phyloP scores from a whole-genome alignment of 768 basidiomycete genomes.

The Lactarius deliciosus region DNA sequence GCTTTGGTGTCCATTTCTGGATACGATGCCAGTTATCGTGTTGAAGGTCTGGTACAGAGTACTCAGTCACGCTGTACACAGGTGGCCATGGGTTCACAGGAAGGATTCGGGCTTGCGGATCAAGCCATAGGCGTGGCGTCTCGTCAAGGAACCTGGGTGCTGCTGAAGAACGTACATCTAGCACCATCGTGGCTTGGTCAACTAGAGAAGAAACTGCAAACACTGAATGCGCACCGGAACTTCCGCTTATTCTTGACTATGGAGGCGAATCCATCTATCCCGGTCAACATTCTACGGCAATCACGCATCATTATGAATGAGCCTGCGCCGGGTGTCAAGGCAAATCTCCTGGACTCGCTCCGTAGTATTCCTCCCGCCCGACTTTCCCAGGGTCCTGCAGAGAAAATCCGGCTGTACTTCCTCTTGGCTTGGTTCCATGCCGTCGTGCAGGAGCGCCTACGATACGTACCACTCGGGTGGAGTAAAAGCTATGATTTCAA shows the following conservation, averaged over 20 bases:
- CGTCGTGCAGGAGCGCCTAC: conserved; percentile 92
- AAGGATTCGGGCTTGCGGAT: conserved; percentile 94
- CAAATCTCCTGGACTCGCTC: conserved; percentile 90
- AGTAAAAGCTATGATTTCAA: conserved; percentile 98
- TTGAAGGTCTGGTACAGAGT: conserved; percentile 82
- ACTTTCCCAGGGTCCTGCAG: conserved; percentile 82
- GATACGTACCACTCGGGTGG: conserved; percentile 96
- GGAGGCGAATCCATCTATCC: conserved; percentile 94
- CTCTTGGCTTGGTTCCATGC: conserved; percentile 99
- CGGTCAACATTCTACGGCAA: conserved; percentile 94
- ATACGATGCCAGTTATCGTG: conserved; percentile 97
- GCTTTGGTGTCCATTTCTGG: conserved; percentile 92
- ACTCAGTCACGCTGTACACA: conserved; percentile 76
- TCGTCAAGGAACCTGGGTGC: conserved; percentile 92
- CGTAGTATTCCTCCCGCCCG: conserved; percentile 68
- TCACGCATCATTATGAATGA: conserved; percentile 99
- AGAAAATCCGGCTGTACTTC: conserved; percentile 93
- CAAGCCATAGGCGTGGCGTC: conserved; percentile 93
- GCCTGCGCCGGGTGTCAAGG: conserved; percentile 94
- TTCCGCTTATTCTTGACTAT: conserved; percentile 98
- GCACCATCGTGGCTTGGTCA: conserved; percentile 95
- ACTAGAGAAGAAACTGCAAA: conserved; percentile 94
- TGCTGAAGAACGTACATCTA: conserved; percentile 96
- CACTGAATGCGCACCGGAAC: conserved; percentile 79
- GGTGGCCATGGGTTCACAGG: conserved; percentile 98